Percentiles rank a stretch among this genome's conserved stretches.
Conservation (phyloP, 805 yeast species). For the Yarrowia deformans region DNA sequence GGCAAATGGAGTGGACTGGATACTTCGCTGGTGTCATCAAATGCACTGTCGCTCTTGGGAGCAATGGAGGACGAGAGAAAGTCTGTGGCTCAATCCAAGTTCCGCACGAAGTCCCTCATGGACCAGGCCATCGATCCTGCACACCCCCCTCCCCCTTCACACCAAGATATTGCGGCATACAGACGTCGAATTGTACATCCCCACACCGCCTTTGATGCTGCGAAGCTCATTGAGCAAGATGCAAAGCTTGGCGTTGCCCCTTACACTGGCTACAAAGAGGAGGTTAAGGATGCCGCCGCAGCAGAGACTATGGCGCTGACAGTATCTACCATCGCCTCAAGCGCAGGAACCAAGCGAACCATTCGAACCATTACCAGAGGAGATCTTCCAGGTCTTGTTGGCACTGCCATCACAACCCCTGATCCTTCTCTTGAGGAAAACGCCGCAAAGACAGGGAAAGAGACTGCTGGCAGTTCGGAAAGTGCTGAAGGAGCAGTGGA, state of each 20-base stretch:
- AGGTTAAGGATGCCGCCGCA: slow-evolving; percentile 36
- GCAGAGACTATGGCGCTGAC: slow-evolving; percentile 26
- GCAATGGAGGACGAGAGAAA: slow-evolving; percentile 34
- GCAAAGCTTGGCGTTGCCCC: slow-evolving; percentile 37
- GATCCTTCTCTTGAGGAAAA: slow-evolving; percentile 36
- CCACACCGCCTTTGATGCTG: slow-evolving; percentile 54
- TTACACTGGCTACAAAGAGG: slow-evolving; percentile 32
- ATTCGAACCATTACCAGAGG: slow-evolving; percentile 76
- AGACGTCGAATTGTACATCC: slow-evolving; percentile 68
- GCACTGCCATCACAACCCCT: slow-evolving; percentile 40
- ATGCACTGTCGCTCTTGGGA: slow-evolving; percentile 38
- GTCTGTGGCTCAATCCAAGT: slow-evolving; percentile 42
- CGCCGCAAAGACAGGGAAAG: background rate
- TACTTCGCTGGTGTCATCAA: slow-evolving; percentile 25
- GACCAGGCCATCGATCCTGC: slow-evolving; percentile 40
- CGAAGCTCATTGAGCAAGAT: slow-evolving; percentile 41
- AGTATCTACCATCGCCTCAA: slow-evolving; percentile 25
- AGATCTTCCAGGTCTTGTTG: slow-evolving; percentile 59
- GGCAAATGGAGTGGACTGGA: slow-evolving; percentile 41
- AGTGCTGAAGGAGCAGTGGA: background rate
- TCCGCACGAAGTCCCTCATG: slow-evolving; percentile 40
- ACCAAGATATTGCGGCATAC: slow-evolving; percentile 65
- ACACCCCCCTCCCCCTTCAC: slow-evolving; percentile 44
- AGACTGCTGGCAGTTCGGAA: background rate
- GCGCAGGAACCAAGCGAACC: slow-evolving; percentile 60